These are phyloP conservation scores for Parastagonospora nodorum DNA, from an alignment of 2,329 filamentous ascomycete species.

Conservation along the genomic window DNA sequence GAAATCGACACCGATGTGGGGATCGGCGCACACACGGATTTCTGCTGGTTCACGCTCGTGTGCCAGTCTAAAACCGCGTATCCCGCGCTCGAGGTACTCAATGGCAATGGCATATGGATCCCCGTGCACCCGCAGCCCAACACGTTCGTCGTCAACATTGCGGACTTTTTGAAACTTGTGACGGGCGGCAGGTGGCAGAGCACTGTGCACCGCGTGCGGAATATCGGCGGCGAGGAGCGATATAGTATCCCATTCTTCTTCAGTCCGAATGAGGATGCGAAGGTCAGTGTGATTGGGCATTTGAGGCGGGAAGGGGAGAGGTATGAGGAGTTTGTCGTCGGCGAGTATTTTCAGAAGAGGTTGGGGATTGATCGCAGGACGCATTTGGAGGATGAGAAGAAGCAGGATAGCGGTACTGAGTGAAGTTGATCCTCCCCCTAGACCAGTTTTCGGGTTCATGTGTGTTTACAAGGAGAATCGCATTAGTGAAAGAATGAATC, in stretches of 20 bases:
- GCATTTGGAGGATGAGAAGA: constrained; percentile 26
- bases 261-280: constrained; percentile 43
- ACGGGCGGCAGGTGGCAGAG: constrained; percentile 48
- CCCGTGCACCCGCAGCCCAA: constrained; percentile 43
- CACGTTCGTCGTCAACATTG: constrained; percentile 50
- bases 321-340: constrained; percentile 38
- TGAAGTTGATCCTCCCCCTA: too few relatives aligned
- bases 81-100: constrained; percentile 48
- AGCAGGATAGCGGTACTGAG: constrained; percentile 2
- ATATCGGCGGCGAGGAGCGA: constrained; percentile 44
- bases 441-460: too few relatives aligned
- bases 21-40: constrained; percentile 51
- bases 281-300: constrained; percentile 35
- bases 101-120: constrained; percentile 50
- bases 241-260: constrained; percentile 52
- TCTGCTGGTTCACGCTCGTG: constrained; percentile 52
- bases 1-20: constrained; percentile 39
- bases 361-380: constrained; percentile 39
- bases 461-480: too few relatives aligned
- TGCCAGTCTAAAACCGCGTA: constrained; percentile 30
- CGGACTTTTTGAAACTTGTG: constrained; percentile 49
- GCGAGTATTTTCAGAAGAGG: constrained; percentile 41
- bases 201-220: constrained; percentile 50
- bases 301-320: constrained; percentile 29
- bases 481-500: too few relatives aligned